Evolutionary conservation across 768 basidiomycete genomes (phyloP).

Genomic region (Pleurotus djamor): DNA sequence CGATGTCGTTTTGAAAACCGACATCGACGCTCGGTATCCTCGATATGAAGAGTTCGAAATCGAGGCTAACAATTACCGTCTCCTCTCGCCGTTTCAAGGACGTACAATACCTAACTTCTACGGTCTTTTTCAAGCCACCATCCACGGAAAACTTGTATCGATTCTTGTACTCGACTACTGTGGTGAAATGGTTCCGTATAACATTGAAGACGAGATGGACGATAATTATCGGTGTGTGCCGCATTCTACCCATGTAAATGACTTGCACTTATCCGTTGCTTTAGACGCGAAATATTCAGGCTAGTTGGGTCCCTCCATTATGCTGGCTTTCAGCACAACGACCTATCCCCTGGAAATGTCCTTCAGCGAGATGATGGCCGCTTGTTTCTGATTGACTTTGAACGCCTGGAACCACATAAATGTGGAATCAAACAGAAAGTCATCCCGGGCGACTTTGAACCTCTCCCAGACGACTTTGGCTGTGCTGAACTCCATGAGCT

Average conservation of each 20-base stretch:
- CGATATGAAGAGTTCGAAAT: neutral
- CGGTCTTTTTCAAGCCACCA: neutral
- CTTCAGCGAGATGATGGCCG: neutral
- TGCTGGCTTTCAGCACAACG: neutral
- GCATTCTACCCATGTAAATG: neutral
- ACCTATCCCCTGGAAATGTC: neutral
- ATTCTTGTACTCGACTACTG: neutral
- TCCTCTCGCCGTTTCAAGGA: neutral
- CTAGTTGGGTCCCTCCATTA: neutral
- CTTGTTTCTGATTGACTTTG: neutral
- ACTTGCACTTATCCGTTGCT: neutral
- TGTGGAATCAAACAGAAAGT: neutral
- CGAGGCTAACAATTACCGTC: neutral
- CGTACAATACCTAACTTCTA: neutral
- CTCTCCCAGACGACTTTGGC: neutral
- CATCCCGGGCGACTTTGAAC: neutral
- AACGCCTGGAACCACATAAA: neutral
- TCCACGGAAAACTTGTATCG: neutral
- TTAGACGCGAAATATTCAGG: neutral
- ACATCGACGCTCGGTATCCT: neutral
- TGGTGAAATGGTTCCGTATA: neutral
- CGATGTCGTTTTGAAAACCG: neutral
- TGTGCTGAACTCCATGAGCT: neutral
- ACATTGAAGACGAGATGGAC: neutral
- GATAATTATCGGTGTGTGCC: neutral